These are phyloP conservation scores for Candida cerambycidarum DNA, from an alignment of 805 yeast genomes.

Conservation along the genomic window DNA sequence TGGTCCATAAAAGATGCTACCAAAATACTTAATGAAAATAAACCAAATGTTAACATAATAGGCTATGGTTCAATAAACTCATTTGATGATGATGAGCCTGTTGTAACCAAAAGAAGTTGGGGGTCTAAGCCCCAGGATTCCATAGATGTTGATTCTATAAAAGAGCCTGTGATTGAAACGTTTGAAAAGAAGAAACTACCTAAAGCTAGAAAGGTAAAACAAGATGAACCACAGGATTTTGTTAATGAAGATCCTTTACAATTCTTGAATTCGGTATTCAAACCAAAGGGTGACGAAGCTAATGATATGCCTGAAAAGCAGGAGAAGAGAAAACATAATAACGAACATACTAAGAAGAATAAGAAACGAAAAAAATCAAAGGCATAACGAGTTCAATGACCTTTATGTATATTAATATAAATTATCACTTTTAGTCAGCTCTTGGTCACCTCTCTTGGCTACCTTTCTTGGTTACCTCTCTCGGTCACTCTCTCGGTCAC, in stretches of 20 bases:
- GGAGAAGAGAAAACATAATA: slow-evolving; percentile 1
- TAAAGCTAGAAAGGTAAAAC: slow-evolving; percentile 6
- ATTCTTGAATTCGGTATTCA: slow-evolving; percentile 4
- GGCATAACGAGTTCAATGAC: no score
- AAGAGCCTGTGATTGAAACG: slow-evolving; percentile 2
- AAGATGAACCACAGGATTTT: slow-evolving; percentile 5
- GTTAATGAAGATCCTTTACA: slow-evolving; percentile 6
- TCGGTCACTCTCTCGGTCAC: no score
- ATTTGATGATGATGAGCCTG: slow-evolving; percentile 21
- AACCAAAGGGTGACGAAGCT: background rate
- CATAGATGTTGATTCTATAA: background rate
- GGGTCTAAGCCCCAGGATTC: slow-evolving; percentile 6
- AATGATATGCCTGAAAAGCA: background rate
- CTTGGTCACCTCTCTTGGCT: no score
- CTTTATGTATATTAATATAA: background rate
- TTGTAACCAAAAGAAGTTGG: slow-evolving; percentile 12
- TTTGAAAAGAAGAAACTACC: slow-evolving; percentile 7
- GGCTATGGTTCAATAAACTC: slow-evolving; percentile 44
- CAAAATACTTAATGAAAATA: slow-evolving; percentile 20
- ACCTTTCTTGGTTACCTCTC: no score
- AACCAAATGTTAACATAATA: slow-evolving; percentile 26
- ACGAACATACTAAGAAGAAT: slow-evolving; percentile 6
- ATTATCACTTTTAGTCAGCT: no score
- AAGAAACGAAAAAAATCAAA: slow-evolving; percentile 11
- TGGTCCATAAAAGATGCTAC: slow-evolving; percentile 46